Conservation (phyloP, 176 grass and related monocot species). For the Phyllostachys edulis region DNA sequence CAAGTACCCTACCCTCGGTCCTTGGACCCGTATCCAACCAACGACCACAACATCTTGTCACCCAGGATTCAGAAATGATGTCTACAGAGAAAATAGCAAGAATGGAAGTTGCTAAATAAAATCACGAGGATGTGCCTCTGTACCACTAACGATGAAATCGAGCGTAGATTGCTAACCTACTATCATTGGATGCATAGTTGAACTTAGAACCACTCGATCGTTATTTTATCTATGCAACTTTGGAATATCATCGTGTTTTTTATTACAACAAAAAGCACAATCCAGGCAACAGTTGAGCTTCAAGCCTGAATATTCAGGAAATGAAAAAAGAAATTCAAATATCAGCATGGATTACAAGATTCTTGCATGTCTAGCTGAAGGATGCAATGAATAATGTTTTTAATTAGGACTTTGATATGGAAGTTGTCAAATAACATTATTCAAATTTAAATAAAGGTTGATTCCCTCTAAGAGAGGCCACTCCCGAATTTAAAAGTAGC, state of each 20-base stretch:
- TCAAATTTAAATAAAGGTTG: too few relatives aligned
- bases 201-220: not conserved
- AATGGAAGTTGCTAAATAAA: not conserved
- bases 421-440: too few relatives aligned
- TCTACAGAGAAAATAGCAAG: not conserved
- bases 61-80: slow-evolving; percentile 3
- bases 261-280: not conserved
- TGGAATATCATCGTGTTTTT: not conserved
- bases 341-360: not conserved
- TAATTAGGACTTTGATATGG: too few relatives aligned
- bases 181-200: not conserved
- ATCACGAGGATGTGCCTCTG: not conserved
- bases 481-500: too few relatives aligned
- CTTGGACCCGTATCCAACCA: too few relatives aligned
- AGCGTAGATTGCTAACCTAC: not conserved
- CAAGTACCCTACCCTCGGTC: too few relatives aligned
- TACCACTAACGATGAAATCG: not conserved
- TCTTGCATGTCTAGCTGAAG: slow-evolving; percentile 7
- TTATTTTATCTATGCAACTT: slow-evolving; percentile 3
- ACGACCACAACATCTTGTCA: too few relatives aligned
- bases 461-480: too few relatives aligned
- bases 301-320: not conserved
- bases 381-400: not conserved
- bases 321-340: slow-evolving; percentile 12
- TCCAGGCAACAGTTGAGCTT: not conserved